Evolutionary conservation across 805 yeast genomes (phyloP).

Genomic region (Teunomyces tritomae): DNA sequence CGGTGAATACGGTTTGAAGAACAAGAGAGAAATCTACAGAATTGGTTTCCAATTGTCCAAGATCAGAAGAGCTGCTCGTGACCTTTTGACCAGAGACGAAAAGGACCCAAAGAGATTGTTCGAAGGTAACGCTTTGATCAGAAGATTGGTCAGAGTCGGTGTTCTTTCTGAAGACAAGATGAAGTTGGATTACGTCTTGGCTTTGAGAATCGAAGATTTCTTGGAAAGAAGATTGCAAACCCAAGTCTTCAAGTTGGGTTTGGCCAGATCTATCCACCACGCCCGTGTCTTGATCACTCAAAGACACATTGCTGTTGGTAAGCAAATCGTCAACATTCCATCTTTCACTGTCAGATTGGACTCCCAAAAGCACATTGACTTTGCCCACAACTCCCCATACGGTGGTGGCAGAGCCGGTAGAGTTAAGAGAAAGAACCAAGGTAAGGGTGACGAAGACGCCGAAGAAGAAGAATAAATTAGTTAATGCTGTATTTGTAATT

Average conservation of each 20-base stretch:
- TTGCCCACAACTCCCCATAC: constrained; percentile 98
- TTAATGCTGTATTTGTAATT: constrained; percentile 12
- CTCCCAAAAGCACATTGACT: constrained; percentile 99
- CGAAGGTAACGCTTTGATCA: constrained; percentile 99
- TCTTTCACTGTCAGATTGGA: constrained; percentile 99
- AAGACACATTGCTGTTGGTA: constrained; percentile 99
- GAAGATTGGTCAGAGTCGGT: constrained; percentile 98
- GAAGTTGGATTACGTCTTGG: constrained; percentile 99
- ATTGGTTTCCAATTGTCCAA: constrained; percentile 98
- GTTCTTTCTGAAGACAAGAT: constrained; percentile 98
- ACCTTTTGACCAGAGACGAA: constrained; percentile 98
- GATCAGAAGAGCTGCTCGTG: constrained; percentile 99
- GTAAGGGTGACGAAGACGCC: constrained; percentile 60
- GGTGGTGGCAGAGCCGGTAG: constrained; percentile 99
- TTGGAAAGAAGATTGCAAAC: constrained; percentile 99
- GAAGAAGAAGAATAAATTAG: constrained; percentile 71
- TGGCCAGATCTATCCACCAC: constrained; percentile 99
- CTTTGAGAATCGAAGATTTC: constrained; percentile 97
- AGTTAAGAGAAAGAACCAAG: constrained; percentile 92
- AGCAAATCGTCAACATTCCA: constrained; percentile 98
- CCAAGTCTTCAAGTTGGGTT: constrained; percentile 99
- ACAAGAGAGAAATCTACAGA: constrained; percentile 99
- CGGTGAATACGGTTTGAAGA: constrained; percentile 99
- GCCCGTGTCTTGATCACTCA: constrained; percentile 98
- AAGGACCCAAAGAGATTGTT: constrained; percentile 99